phyloP scores from a whole-genome alignment of 805 yeast species.

The Hanseniaspora clermontiae region DNA sequence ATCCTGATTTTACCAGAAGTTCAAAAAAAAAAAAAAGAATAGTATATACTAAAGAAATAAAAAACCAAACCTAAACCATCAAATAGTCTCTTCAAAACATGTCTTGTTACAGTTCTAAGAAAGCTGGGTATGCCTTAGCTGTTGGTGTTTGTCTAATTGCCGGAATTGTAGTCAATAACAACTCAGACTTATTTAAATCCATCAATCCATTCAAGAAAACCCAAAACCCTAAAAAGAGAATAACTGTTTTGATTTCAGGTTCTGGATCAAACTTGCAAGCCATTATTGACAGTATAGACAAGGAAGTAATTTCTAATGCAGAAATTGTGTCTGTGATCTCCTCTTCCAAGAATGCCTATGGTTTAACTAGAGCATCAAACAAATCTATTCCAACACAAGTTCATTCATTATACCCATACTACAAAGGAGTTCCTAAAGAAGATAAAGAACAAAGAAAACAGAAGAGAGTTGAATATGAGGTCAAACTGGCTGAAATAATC shows the following conservation, averaged over 20 bases:
- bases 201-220: neutral
- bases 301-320: slow-evolving; percentile 32
- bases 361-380: slow-evolving; percentile 62
- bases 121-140: neutral
- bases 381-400: slow-evolving; percentile 58
- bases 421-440: slow-evolving; percentile 61
- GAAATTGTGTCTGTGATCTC: slow-evolving; percentile 55
- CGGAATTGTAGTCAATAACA: neutral
- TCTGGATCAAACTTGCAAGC: slow-evolving; percentile 95
- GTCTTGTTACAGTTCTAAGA: neutral
- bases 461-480: slow-evolving; percentile 62
- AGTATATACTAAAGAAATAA: neutral
- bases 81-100: neutral
- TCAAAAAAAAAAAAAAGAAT: neutral
- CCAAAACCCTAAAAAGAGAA: slow-evolving; percentile 23
- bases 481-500: slow-evolving; percentile 61
- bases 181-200: neutral
- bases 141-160: neutral
- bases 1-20: neutral
- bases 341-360: slow-evolving; percentile 76
- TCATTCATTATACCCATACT: slow-evolving; percentile 63
- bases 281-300: slow-evolving; percentile 56
- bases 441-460: slow-evolving; percentile 41
- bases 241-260: slow-evolving; percentile 76
- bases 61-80: too few species aligned